These are phyloP conservation scores for Nissolia schottii DNA, from an alignment of 306 rosid genomes.

Conservation along the genomic window DNA sequence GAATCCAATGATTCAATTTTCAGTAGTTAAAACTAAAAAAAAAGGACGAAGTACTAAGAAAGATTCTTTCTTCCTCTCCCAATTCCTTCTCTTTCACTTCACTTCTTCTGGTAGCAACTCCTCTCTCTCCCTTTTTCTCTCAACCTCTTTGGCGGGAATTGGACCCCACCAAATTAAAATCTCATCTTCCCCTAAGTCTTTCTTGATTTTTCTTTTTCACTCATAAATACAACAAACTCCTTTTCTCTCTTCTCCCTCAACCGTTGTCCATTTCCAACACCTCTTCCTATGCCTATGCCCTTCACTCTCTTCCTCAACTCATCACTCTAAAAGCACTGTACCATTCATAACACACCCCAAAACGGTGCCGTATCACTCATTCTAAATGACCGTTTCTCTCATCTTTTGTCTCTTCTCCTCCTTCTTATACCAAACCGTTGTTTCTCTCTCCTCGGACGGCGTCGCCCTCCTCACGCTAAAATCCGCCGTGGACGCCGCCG, in stretches of 20 bases:
- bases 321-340: background rate
- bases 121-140: background rate
- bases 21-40: background rate
- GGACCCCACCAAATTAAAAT: conserved; percentile 55
- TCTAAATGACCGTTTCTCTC: conserved; percentile 24
- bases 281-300: too few relatives aligned
- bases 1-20: conserved; percentile 11
- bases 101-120: conserved; percentile 26
- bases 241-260: background rate
- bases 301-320: background rate
- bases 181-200: conserved; percentile 24
- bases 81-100: conserved; percentile 75
- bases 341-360: background rate
- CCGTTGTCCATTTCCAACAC: background rate
- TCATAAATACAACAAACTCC: conserved; percentile 13
- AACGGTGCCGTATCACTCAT: conserved; percentile 3
- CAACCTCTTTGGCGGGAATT: conserved; percentile 49
- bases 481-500: conserved; percentile 66
- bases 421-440: conserved; percentile 1
- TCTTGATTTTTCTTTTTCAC: background rate
- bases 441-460: conserved; percentile 78
- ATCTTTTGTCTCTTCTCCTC: background rate
- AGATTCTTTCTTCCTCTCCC: background rate
- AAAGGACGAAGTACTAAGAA: too few relatives aligned
- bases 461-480: conserved; percentile 86